phyloP scores from a whole-genome alignment of 805 yeast genomes.

The Lipomyces yamadae region DNA sequence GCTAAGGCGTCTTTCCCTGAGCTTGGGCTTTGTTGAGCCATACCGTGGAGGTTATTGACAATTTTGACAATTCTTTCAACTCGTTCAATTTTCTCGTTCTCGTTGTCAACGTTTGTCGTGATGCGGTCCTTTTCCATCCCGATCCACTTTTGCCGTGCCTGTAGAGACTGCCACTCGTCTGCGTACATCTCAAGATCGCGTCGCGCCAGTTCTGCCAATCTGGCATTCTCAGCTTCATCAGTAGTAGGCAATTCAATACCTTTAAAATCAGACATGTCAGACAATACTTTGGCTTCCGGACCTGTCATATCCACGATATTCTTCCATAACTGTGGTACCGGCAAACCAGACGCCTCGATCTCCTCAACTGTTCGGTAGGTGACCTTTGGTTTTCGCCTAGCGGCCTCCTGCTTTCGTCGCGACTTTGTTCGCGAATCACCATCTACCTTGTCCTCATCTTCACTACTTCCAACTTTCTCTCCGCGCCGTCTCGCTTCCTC shows the following conservation, averaged over 20 bases:
- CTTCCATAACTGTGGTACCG: slow-evolving; percentile 41
- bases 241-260: not conserved
- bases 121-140: slow-evolving; percentile 23
- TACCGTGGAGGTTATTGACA: slow-evolving; percentile 8
- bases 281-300: slow-evolving; percentile 28
- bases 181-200: slow-evolving; percentile 34
- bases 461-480: slow-evolving; percentile 26
- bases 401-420: slow-evolving; percentile 20
- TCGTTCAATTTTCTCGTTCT: slow-evolving; percentile 28
- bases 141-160: slow-evolving; percentile 28
- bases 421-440: slow-evolving; percentile 36
- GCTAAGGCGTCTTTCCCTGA: not conserved
- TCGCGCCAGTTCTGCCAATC: slow-evolving; percentile 33
- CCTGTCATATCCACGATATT: slow-evolving; percentile 41
- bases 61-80: slow-evolving; percentile 20
- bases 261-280: slow-evolving; percentile 27
- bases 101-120: slow-evolving; percentile 22
- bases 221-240: slow-evolving; percentile 18
- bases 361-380: slow-evolving; percentile 42
- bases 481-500: slow-evolving; percentile 38
- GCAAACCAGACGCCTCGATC: slow-evolving; percentile 42
- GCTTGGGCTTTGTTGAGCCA: not conserved
- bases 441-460: slow-evolving; percentile 30
- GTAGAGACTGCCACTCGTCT: slow-evolving; percentile 37
- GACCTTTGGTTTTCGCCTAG: slow-evolving; percentile 30